Evolutionary conservation across 2,329 filamentous ascomycete genomes (phyloP).

Genomic region (Falciphora oryzae): DNA sequence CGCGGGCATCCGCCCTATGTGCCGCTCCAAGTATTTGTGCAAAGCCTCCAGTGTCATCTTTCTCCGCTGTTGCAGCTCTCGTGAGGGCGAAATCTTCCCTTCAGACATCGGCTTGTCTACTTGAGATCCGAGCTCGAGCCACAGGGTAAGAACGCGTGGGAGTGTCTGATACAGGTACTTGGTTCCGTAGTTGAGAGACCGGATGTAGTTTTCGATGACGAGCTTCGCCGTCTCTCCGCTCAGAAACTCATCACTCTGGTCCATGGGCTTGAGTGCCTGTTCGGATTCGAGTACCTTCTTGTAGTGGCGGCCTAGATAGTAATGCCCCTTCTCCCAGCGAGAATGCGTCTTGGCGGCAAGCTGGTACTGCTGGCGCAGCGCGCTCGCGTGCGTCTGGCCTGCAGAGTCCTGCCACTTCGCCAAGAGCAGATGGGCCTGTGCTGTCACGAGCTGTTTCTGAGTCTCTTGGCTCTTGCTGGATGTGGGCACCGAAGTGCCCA

Average conservation of each 20-base stretch:
- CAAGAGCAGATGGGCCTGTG: slow-evolving; percentile 76
- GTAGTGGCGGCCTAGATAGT: slow-evolving; percentile 94
- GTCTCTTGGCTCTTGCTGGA: slow-evolving; percentile 35
- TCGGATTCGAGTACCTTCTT: slow-evolving; percentile 93
- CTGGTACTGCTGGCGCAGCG: slow-evolving; percentile 76
- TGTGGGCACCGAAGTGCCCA: slow-evolving; percentile 28
- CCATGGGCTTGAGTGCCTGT: slow-evolving; percentile 66
- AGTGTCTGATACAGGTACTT: slow-evolving; percentile 96
- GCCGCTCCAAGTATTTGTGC: slow-evolving; percentile 73
- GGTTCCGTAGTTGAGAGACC: slow-evolving; percentile 79
- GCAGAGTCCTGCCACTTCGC: slow-evolving; percentile 96
- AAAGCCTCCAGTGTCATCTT: slow-evolving; percentile 62
- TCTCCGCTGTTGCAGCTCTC: slow-evolving; percentile 48
- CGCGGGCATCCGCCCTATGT: slow-evolving; percentile 64
- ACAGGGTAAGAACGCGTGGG: slow-evolving; percentile 85
- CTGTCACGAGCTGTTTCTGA: slow-evolving; percentile 58
- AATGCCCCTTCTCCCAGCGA: slow-evolving; percentile 94
- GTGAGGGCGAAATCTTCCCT: slow-evolving; percentile 46
- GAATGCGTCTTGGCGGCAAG: slow-evolving; percentile 64
- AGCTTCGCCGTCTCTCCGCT: slow-evolving; percentile 81
- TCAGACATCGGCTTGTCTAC: slow-evolving; percentile 54
- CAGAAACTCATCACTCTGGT: slow-evolving; percentile 70
- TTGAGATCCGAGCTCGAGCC: slow-evolving; percentile 83
- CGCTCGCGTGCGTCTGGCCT: slow-evolving; percentile 83
- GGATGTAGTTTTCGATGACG: slow-evolving; percentile 88